These are phyloP conservation scores for Massariosphaeria phaeospora DNA, from an alignment of 495 filamentous ascomycete genomes.

Conservation along the genomic window DNA sequence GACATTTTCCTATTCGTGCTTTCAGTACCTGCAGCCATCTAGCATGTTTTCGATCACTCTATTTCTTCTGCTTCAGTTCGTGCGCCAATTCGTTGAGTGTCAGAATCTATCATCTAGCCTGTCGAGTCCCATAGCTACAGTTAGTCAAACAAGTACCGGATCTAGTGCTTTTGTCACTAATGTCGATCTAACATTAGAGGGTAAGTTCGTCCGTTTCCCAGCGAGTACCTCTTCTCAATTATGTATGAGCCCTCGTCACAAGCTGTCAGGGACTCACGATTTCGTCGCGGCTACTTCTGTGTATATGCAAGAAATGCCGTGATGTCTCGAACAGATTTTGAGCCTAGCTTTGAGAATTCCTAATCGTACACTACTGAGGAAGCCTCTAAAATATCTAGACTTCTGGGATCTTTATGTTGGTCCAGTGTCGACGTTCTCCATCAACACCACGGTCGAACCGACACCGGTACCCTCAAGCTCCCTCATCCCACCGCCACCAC, in stretches of 20 bases:
- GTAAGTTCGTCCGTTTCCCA: slow-evolving; percentile 4
- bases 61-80: background rate
- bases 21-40: background rate
- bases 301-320: no score
- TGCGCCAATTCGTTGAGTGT: background rate
- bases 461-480: slow-evolving; percentile 16
- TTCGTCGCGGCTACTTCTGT: no score
- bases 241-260: background rate
- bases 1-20: background rate
- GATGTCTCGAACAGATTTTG: no score
- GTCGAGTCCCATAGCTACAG: background rate
- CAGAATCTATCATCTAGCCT: background rate
- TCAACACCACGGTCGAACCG: slow-evolving; percentile 20
- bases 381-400: slow-evolving; percentile 3
- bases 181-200: slow-evolving; percentile 14
- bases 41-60: background rate
- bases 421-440: slow-evolving; percentile 14
- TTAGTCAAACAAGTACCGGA: slow-evolving; percentile 10
- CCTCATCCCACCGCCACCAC: slow-evolving; percentile 29
- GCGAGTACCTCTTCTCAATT: background rate
- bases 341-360: background rate
- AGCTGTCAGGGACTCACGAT: background rate
- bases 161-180: slow-evolving; percentile 7
- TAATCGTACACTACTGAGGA: background rate
- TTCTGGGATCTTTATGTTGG: slow-evolving; percentile 20